Conservation (phyloP, 2,329 filamentous ascomycete species). For the Trichophyton mentagrophytes region DNA sequence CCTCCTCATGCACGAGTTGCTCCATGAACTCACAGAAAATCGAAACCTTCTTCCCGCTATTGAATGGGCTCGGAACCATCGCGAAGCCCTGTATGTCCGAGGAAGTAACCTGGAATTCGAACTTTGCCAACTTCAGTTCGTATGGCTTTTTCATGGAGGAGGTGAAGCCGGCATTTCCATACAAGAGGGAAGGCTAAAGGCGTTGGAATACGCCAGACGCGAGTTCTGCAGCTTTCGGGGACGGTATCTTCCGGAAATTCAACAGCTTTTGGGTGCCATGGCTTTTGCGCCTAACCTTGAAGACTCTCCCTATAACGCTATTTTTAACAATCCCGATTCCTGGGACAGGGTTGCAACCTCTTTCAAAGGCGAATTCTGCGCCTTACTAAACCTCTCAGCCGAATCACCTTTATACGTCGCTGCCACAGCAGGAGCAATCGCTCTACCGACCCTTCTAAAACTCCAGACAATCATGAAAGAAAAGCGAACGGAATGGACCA, state of each 20-base stretch:
- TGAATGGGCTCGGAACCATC: constrained; percentile 65
- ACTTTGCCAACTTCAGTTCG: constrained; percentile 74
- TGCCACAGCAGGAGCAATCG: constrained; percentile 81
- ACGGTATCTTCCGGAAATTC: constrained; percentile 65
- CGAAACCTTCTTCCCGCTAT: constrained; percentile 74
- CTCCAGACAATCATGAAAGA: constrained; percentile 76
- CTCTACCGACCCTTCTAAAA: constrained; percentile 78
- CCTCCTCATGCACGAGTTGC: constrained; percentile 76
- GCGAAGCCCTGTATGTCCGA: constrained; percentile 56
- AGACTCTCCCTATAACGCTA: constrained; percentile 62
- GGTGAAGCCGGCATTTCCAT: constrained; percentile 9
- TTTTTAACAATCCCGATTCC: constrained; percentile 61
- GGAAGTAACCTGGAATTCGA: constrained; percentile 95
- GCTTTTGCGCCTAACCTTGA: constrained; percentile 63
- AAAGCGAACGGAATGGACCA: constrained; percentile 90
- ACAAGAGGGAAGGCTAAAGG: constrained; percentile 32
- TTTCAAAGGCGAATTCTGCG: constrained; percentile 92
- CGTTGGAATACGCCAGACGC: constrained; percentile 60
- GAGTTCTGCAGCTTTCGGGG: constrained; percentile 63
- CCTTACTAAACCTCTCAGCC: constrained; percentile 73
- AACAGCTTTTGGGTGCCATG: constrained; percentile 69
- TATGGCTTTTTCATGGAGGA: constrained; percentile 70
- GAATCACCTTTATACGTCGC: constrained; percentile 89
- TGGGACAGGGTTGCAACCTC: constrained; percentile 77
- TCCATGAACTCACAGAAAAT: constrained; percentile 59